phyloP scores from a whole-genome alignment of 2,329 filamentous ascomycete species.

The Spiromastix sp. region DNA sequence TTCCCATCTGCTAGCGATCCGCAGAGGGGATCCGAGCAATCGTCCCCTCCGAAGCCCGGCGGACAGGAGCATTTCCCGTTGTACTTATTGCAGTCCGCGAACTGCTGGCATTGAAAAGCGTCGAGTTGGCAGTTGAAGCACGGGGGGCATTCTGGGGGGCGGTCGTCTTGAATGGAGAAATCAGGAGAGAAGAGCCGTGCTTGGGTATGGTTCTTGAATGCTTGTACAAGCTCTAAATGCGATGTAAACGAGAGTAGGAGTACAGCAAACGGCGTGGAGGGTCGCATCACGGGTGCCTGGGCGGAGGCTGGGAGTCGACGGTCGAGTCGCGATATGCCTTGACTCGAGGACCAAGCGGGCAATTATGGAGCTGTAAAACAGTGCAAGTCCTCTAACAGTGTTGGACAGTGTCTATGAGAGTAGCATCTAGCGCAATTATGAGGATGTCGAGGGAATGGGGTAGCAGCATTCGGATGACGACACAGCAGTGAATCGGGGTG shows the following conservation, averaged over 20 bases:
- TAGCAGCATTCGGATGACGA: no score
- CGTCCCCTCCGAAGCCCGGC: constrained; percentile 83
- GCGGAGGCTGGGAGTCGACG: constrained; percentile 5
- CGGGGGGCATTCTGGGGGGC: constrained; percentile 42
- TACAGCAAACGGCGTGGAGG: constrained; percentile 4
- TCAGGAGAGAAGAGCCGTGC: constrained; percentile 49
- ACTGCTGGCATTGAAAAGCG: constrained; percentile 84
- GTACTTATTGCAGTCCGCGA: constrained; percentile 74
- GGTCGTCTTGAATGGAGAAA: constrained; percentile 60
- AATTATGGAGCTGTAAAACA: no score
- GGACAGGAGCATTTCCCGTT: constrained; percentile 92
- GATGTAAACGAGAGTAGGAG: constrained; percentile 16
- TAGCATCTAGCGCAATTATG: no score
- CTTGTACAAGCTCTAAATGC: constrained; percentile 15
- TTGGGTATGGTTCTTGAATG: constrained; percentile 46
- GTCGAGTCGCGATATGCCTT: no score
- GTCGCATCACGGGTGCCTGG: constrained; percentile 12
- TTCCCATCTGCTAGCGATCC: constrained; percentile 74
- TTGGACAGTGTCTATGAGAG: no score
- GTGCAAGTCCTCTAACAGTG: no score
- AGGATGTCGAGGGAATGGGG: no score
- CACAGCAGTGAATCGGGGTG: no score
- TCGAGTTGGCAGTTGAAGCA: constrained; percentile 98
- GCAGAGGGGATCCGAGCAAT: constrained; percentile 86
- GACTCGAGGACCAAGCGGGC: no score